Base-by-base conservation (phyloP, 2,329 filamentous ascomycete genomes). In the Malbranchea cinnamomea region DNA sequence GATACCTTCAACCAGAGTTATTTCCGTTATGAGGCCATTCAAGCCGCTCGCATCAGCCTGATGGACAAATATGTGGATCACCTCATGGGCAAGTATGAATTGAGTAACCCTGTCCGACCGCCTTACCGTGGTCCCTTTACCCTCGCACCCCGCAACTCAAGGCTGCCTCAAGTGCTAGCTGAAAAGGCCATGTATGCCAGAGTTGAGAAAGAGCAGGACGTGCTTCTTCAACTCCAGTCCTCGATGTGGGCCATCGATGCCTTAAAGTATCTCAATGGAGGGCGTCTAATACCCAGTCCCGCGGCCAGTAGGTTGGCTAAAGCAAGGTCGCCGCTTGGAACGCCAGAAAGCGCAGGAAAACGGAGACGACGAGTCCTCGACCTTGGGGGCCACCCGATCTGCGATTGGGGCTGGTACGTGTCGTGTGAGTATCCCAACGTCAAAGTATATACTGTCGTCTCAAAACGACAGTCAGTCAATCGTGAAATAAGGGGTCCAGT, bases 381-480 rank as follows among this genome's bases (percentile, higher is more conserved):
- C 49, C 73, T 94, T 19, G 84, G 81, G 28, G 85, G 85, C 25
- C 76, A 87, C 48, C 67, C 78, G 0, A 73, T 79, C 9, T 87
- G 83, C 49, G 84, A 92, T 54, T 98, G 89, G 89, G 87, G 81
- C 13, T 98, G 89, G 89, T 76, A 89, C 49, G 79, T 83, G 34
- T 84, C 89, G 1, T 66, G 80, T 28, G 78, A 87, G 50, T 89
- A 85, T 53, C 82, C 81, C 11, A 77, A 82, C 50, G 70, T 80
- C 33, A 84, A 82, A 50, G 72, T 94, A 31, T 91, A 85, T 59
- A 94, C 87, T 0, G 82, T 87, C 32, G 79, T 78, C 21, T 82
- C 77, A 39, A 78, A 79, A 54, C 68, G 72, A 21, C 77, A 83
- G 49, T 59, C 74, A 17, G 74, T 74, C 44, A 80, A 80, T 52